phyloP scores from a whole-genome alignment of 75 land plant species.

The Sequoiadendron giganteum region DNA sequence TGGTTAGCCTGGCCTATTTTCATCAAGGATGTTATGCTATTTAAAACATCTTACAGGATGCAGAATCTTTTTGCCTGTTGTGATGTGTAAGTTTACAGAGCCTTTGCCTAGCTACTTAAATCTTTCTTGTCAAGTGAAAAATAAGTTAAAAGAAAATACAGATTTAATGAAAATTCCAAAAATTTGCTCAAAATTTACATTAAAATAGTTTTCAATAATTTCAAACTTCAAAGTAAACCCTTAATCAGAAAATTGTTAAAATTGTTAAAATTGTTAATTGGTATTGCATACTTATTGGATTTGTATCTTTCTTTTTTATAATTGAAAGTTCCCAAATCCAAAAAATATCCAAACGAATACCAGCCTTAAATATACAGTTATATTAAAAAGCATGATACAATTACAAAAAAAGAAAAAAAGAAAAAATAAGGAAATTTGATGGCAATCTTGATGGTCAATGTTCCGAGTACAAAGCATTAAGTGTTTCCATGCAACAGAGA shows the following conservation, averaged over 20 bases:
- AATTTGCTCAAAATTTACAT: neutral
- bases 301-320: neutral
- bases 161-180: neutral
- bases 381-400: neutral
- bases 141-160: neutral
- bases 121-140: neutral
- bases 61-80: neutral
- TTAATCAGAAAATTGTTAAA: neutral
- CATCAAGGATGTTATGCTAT: neutral
- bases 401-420: too few species aligned
- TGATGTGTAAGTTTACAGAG: neutral
- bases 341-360: neutral
- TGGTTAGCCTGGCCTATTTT: neutral
- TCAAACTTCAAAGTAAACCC: neutral
- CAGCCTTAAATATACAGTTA: neutral
- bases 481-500: neutral
- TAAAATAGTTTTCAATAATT: neutral
- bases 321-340: neutral
- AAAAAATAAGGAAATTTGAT: neutral
- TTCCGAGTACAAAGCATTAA: neutral
- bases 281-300: neutral
- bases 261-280: neutral
- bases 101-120: neutral
- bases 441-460: neutral
- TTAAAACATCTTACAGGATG: neutral